Conservation (phyloP, 192 early-diverging fungal species). For the Entomortierella parvispora region DNA sequence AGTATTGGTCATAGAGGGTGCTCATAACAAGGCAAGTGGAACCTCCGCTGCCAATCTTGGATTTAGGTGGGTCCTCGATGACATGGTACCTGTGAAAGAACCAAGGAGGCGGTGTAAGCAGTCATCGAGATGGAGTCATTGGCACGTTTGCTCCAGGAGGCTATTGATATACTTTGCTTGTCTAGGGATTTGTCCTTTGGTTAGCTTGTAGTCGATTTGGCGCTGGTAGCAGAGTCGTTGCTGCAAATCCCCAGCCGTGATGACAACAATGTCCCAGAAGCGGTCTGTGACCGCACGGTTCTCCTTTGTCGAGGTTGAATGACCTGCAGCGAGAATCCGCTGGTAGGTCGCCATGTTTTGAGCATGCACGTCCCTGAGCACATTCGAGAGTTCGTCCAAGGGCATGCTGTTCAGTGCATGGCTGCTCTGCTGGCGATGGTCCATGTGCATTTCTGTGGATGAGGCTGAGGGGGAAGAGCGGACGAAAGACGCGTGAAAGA, state of each 20-base stretch:
- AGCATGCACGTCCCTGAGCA: constrained; percentile 19
- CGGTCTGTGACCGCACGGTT: background rate
- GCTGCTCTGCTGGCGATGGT: background rate
- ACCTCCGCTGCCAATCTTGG: constrained; percentile 54
- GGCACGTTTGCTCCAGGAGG: background rate
- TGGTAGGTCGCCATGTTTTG: constrained; percentile 23
- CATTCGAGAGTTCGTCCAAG: constrained; percentile 21
- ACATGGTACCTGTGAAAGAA: constrained; percentile 44
- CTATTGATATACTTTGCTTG: constrained; percentile 13
- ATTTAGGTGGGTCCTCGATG: constrained; percentile 48
- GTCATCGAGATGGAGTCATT: background rate
- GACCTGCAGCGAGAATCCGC: constrained; percentile 5
- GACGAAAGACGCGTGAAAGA: no score
- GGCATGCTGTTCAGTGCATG: background rate
- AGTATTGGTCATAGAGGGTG: constrained; percentile 20
- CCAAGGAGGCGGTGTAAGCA: no score
- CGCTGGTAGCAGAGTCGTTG: constrained; percentile 40
- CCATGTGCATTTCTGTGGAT: background rate
- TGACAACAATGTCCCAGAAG: constrained; percentile 55
- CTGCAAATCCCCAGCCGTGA: constrained; percentile 49
- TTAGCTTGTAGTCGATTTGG: constrained; percentile 8
- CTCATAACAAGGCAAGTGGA: constrained; percentile 52
- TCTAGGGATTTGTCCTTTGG: constrained; percentile 17
- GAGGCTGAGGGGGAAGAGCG: background rate
- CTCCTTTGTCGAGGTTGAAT: background rate